These are phyloP conservation scores for Haplosporangium gracile DNA, from an alignment of 192 early-diverging fungal genomes.

Conservation along the genomic window DNA sequence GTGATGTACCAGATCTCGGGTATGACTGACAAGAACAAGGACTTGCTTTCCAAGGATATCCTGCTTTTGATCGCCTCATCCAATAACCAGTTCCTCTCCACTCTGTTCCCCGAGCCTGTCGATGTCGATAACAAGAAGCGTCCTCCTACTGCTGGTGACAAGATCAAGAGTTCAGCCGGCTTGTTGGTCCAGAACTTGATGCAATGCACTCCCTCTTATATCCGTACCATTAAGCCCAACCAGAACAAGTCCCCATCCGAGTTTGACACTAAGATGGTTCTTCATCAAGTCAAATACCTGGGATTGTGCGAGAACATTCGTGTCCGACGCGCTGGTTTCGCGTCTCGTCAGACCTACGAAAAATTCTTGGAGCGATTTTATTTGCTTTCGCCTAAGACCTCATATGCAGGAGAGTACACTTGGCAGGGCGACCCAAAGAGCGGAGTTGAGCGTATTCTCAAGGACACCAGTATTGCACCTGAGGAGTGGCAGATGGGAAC, in stretches of 20 bases:
- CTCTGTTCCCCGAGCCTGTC: constrained; percentile 92
- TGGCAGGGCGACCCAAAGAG: constrained; percentile 85
- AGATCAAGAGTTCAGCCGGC: constrained; percentile 89
- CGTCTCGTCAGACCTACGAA: constrained; percentile 94
- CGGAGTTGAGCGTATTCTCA: constrained; percentile 85
- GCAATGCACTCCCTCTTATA: constrained; percentile 96
- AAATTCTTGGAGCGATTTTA: constrained; percentile 88
- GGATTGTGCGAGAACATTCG: constrained; percentile 98
- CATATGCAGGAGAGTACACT: constrained; percentile 85
- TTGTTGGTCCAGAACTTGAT: constrained; percentile 94
- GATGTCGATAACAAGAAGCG: constrained; percentile 92
- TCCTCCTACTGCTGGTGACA: constrained; percentile 97
- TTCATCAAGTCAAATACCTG: constrained; percentile 97
- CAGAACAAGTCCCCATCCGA: constrained; percentile 93
- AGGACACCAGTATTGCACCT: constrained; percentile 84
- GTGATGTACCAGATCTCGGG: constrained; percentile 93
- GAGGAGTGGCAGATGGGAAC: constrained; percentile 97
- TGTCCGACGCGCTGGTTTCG: constrained; percentile 97
- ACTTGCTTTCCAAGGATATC: constrained; percentile 94
- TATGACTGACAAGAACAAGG: constrained; percentile 99
- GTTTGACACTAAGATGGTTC: constrained; percentile 92
- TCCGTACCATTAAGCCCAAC: constrained; percentile 98
- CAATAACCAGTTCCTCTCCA: constrained; percentile 79
- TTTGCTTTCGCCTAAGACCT: constrained; percentile 77
- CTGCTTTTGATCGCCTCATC: constrained; percentile 88